Conservation (phyloP, 306 rosid genomes). For the Castanopsis chinensis region DNA sequence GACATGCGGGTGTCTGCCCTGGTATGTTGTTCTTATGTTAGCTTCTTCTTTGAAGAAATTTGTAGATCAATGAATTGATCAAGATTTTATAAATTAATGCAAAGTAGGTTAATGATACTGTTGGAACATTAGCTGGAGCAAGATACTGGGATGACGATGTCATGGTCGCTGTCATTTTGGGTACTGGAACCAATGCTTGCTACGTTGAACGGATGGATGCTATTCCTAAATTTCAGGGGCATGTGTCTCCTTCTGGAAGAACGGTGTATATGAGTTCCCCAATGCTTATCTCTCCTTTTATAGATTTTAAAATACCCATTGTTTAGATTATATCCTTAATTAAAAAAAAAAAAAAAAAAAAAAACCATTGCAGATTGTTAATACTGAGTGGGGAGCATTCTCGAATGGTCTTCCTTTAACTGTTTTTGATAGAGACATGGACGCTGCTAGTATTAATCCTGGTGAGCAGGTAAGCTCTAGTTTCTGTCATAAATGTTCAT, state of each 20-base stretch:
- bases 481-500: background rate
- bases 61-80: background rate
- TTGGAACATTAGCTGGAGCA: slow-evolving; percentile 94
- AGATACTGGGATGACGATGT: slow-evolving; percentile 84
- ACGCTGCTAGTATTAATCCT: slow-evolving; percentile 87
- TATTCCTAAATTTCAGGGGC: slow-evolving; percentile 67
- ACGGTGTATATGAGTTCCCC: slow-evolving; percentile 45
- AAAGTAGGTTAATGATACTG: slow-evolving; percentile 78
- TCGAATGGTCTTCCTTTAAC: slow-evolving; percentile 75
- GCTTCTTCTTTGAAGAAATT: background rate
- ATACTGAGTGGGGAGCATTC: slow-evolving; percentile 95
- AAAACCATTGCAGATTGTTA: slow-evolving; percentile 61
- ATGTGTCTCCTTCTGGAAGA: slow-evolving; percentile 56
- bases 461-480: slow-evolving; percentile 73
- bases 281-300: slow-evolving; percentile 13
- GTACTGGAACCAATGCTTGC: slow-evolving; percentile 97
- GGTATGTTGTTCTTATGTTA: slow-evolving; percentile 43
- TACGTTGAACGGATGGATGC: slow-evolving; percentile 65
- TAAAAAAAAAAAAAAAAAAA: background rate
- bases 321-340: slow-evolving; percentile 14
- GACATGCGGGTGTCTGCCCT: slow-evolving; percentile 89
- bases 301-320: slow-evolving; percentile 4
- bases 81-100: slow-evolving; percentile 8
- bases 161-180: slow-evolving; percentile 85
- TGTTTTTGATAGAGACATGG: slow-evolving; percentile 80